Percentiles rank a stretch among this genome's conserved stretches.
Conservation (phyloP, 306 rosid species). For the Ceratonia siliqua region DNA sequence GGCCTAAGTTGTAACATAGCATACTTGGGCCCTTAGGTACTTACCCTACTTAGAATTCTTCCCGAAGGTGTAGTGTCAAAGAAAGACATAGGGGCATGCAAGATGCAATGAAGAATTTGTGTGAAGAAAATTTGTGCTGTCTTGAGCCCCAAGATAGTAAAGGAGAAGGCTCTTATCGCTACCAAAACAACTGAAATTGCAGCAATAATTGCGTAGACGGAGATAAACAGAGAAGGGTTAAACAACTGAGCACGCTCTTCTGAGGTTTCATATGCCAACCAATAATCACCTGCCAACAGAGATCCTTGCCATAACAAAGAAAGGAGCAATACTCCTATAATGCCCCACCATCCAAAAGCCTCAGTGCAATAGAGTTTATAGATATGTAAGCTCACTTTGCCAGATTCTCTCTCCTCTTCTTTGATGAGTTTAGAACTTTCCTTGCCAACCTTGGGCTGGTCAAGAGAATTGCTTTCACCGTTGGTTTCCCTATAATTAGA, state of each 20-base stretch:
- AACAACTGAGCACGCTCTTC: constrained; percentile 58
- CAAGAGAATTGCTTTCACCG: constrained; percentile 58
- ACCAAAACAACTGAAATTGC: constrained; percentile 50
- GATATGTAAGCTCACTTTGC: constrained; percentile 68
- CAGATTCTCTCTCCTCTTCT: constrained; percentile 92
- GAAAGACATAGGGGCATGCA: constrained; percentile 98
- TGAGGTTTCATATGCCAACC: constrained; percentile 90
- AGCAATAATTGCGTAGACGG: constrained; percentile 56
- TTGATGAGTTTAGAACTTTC: constrained; percentile 86
- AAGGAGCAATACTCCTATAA: constrained; percentile 45
- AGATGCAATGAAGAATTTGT: constrained; percentile 71
- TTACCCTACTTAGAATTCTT: constrained; percentile 90
- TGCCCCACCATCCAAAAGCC: constrained; percentile 95
- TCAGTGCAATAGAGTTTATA: constrained; percentile 89
- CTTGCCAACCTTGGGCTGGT: constrained; percentile 45
- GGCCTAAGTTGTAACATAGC: too few relatives aligned
- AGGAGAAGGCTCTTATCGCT: constrained; percentile 47
- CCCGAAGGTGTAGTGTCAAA: constrained; percentile 98
- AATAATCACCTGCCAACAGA: constrained; percentile 78
- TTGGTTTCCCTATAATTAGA: constrained; percentile 45
- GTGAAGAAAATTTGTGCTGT: constrained; percentile 78
- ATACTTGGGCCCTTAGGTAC: constrained; percentile 27
- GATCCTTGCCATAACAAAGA: constrained; percentile 78
- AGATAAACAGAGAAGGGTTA: constrained; percentile 59
- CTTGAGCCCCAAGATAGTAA: constrained; percentile 64